Evolutionary conservation across 2,329 filamentous ascomycete genomes (phyloP), one percentile per base, ranked within the genome.

Genomic region (Aspergillus chevalieri): DNA sequence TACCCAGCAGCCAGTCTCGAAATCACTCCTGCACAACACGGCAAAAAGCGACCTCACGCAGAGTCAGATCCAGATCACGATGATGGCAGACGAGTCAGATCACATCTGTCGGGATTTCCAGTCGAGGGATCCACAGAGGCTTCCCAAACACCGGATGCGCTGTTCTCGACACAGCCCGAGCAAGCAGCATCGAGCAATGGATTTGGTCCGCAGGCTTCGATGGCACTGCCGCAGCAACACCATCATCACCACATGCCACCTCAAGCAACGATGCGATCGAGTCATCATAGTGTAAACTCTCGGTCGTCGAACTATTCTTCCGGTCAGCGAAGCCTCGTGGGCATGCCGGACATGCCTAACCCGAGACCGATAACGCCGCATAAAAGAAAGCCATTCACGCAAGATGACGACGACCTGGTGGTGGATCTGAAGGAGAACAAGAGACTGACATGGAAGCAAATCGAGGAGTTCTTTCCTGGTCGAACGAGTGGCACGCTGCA

Each of bases 371-470:
- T 86, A 59, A 91, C 91, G 8, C 83, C 87, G 52, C 89, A 89
- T 3, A 90, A 90, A 6, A 96, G 95, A 72, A 78, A 95, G 59
- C 95, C 95, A 70, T 96, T 96, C 65, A 95, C 90, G 1, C 84
- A 88, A 8, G 90, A 95, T 68, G 91, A 96, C 65, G 91, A 96
- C 68, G 84, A 87, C 58, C 74, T 95, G 44, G 77, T 96, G 47
- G 85, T 95, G 49, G 88, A 95, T 64, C 75, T 96, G 54, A 96
- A 96, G 69, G 91, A 96, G 71, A 91, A 93, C 64, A 94, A 93
- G 70, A 91, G 89, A 64, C 76, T 96, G 65, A 95, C 91, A 4
- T 96, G 91, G 91, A 95, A 95, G 72, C 91, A 96, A 75, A 96
- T 96, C 63, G 89, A 90, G 49, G 91, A 95, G 65, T 95, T 95